Percentiles rank a stretch among this genome's conserved stretches.
Conservation (phyloP, 352 stramenopile genomes). For the Phytophthora meadii region DNA sequence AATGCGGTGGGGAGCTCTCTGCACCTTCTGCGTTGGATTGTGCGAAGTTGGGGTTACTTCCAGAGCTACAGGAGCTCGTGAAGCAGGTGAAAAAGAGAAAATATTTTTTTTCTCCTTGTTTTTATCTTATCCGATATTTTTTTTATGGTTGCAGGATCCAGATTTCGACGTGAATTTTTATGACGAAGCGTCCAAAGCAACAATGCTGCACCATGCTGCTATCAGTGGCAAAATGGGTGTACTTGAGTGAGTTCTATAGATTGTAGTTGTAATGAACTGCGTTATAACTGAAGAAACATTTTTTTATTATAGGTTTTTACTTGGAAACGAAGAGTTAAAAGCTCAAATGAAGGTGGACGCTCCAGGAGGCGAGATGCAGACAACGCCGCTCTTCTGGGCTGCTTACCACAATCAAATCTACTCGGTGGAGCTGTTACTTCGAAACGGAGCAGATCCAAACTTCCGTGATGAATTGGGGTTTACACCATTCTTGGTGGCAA, state of each 20-base stretch:
- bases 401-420: constrained; percentile 84
- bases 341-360: constrained; percentile 53
- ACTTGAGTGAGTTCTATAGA: constrained; percentile 52
- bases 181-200: constrained; percentile 62
- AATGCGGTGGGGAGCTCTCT: constrained; percentile 45
- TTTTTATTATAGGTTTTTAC: constrained; percentile 49
- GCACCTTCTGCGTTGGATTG: constrained; percentile 66
- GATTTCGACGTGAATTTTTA: constrained; percentile 67
- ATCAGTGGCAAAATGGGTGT: constrained; percentile 84
- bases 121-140: constrained; percentile 1
- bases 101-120: constrained; percentile 3
- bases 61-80: constrained; percentile 66
- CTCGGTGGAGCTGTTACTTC: constrained; percentile 73
- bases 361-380: constrained; percentile 61
- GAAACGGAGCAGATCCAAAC: constrained; percentile 58
- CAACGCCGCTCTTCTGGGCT: constrained; percentile 82
- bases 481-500: constrained; percentile 70
- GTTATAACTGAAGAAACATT: not conserved
- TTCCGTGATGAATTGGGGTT: constrained; percentile 64
- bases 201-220: constrained; percentile 78
- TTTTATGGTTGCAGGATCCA: constrained; percentile 35
- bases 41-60: constrained; percentile 62
- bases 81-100: constrained; percentile 35
- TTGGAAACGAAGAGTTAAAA: constrained; percentile 45
- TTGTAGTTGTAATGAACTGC: not conserved